Base-by-base conservation (phyloP, 2,329 filamentous ascomycete species). In the Fusarium transvaalense region DNA sequence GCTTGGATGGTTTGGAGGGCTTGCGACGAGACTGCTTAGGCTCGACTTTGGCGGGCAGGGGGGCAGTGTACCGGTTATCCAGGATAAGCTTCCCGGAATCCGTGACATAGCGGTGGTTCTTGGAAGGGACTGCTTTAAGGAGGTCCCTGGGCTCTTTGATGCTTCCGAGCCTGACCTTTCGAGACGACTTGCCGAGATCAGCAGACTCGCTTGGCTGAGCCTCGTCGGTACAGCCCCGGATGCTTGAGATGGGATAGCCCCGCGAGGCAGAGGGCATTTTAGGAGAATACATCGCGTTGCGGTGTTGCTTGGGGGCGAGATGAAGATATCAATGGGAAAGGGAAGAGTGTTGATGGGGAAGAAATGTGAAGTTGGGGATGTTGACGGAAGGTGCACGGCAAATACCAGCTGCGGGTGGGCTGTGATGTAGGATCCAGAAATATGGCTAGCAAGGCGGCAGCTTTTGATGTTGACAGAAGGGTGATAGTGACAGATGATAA, bases 81-180 rank as follows among this genome's bases (percentile, higher is more conserved):
- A 37, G 47, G 21, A 56, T 29, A 19, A 25, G 15, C 17, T 48
- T 61, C 25, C 68, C 64, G n/a, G 58, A 48, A 5, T 55, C 45
- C 17, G 46, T 57, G 19, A 71, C 56, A 35, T 68, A 72, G 27
- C 57, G 59, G 23, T 69, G 64, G 7, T 41, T 55, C 8, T 42
- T 50, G n/a, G 48, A 27, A 10, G 60, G 67, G 31, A 45, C 46
- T 34, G 45, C 19, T 17, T 46, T 34, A 17, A 71, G 71, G 46
- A 61, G 48, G 21, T 72, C 67, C 12, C 43, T 35, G 13, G 55
- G 56, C 39, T 61, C 59, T 32, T 47, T 48, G 35, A 68, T 48
- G 17, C 51, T 55, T 37, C 46, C 39, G 27, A 72, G 25, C 39
- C 45, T 63, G 55, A 61, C 39, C 46, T 56, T 54, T 55, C 53